Evolutionary conservation across 2,329 filamentous ascomycete genomes (phyloP), one percentile per base, ranked within the genome.

Genomic region (Fusarium robinianum): DNA sequence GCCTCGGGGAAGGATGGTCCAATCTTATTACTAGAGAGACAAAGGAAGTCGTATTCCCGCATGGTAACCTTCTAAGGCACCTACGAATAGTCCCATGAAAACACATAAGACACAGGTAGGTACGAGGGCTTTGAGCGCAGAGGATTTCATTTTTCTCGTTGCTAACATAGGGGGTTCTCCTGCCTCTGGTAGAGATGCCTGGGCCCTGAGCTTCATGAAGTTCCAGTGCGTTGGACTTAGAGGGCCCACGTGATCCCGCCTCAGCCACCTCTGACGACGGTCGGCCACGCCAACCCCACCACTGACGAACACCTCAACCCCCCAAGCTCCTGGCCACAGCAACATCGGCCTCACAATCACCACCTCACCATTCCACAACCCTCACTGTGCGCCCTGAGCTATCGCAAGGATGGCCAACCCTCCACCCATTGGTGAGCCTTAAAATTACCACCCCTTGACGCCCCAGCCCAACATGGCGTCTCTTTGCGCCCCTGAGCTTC

Each of bases 391-490:
- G 24, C 29, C 52, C 35, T 46, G 52, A 50, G 51, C 52, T 55
- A 51, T 60, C 51, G 58, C 58, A 55, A 69, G 67, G 43, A 80
- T 80, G 78, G 72, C 77, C 48, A 69, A 69, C 58, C 70, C 70
- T 55, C 72, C 76, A 57, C 77, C 78, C 60, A 81, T 81, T 69
- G 76, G 76, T 79, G 71, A 62, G 73, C 68, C 49, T 49, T 37
- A 39, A 15, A 40, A 46, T 37, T 52, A n/a, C n/a, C 46, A 32
- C 31, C 30, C 24, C 35, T 26, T 10, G 11, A 36, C 35, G 16
- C 27, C 41, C 52, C 41, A 49, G 51, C 56, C 49, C 34, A 22
- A 31, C 37, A 22, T 48, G 33, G 44, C 42, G 38, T 41, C 36
- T 18, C 37, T 21, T 39, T 23, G 31, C 27, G 31, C 50, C 43